Base-by-base conservation (phyloP, 225 moss, liverwort and hornwort species). In the Takakia lepidozioides region DNA sequence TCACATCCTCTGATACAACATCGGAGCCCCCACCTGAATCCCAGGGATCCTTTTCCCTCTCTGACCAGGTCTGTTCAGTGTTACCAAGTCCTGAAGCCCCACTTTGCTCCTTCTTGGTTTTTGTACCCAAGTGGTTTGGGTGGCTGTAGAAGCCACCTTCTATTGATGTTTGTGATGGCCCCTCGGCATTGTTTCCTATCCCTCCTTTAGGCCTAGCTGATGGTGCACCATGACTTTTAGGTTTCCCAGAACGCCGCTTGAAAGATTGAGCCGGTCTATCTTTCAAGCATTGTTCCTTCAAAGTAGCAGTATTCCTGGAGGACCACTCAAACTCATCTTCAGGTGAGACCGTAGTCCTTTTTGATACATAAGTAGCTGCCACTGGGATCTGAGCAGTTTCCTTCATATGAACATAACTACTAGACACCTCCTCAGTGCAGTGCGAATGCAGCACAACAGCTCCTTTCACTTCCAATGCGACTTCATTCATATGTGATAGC, bases 391-490 rank as follows among this genome's bases (percentile, higher is more conserved):
- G 21, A 24, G 45, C 25, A 25, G 21, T 46, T 21, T 46, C 45
- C 23, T 25, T 25, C 6, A 46, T n/a, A n/a, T n/a, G 4, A 23
- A 46, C 10, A 46, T 21, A 13, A 8, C 25, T 20, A 46, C 14
- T 24, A 46, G 14, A 14, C 14, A 3, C 14, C 13, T 21, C 45
- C 45, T 13, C 4, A 46, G 8, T 21, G 23, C 21, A 21, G 11
- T 23, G 8, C 23, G 7, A 14, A 3, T 46, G 22, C 25, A 21
- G 23, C 13, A 46, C 5, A 2, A 21, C 22, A 46, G 45, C 22
- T 23, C 45, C 45, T 23, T 46, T 46, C 21, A 46, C 45, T 23
- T 46, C 25, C 1, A 46, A 17, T 41, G 18, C 20, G 17, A 41
- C 41, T 25, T 46, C 45, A 8, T 23, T 21, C 13, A 20, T 21